phyloP scores from a whole-genome alignment of 371 early-diverging fungal species.

The Apophysomyces sp. region DNA sequence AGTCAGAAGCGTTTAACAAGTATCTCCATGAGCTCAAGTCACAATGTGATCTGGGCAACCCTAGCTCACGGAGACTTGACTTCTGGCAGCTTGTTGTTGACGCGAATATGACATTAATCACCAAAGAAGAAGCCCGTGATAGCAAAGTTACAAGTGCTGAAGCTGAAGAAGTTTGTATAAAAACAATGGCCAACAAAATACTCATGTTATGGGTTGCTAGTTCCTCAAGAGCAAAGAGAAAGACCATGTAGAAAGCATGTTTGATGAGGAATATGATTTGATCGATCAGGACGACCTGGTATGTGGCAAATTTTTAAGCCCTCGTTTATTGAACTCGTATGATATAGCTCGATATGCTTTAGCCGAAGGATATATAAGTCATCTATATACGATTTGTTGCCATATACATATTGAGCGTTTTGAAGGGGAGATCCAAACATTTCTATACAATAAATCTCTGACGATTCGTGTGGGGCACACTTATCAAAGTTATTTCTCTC shows the following conservation, averaged over 20 bases:
- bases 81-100: constrained; percentile 40
- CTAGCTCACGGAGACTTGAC: constrained; percentile 18
- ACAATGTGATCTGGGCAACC: constrained; percentile 17
- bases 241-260: background rate
- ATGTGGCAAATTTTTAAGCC: background rate
- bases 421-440: too few relatives aligned
- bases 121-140: constrained; percentile 36
- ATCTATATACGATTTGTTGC: too few relatives aligned
- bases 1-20: constrained; percentile 43
- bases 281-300: background rate
- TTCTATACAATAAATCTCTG: too few relatives aligned
- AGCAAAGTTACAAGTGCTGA: constrained; percentile 22
- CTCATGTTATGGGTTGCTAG: background rate
- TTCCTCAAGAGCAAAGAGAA: background rate
- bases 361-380: too few relatives aligned
- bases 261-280: background rate
- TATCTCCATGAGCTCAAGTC: constrained; percentile 28
- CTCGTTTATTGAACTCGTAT: too few relatives aligned
- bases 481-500: too few relatives aligned
- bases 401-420: too few relatives aligned
- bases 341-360: too few relatives aligned
- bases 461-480: too few relatives aligned
- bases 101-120: constrained; percentile 33
- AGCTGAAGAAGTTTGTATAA: constrained; percentile 26
- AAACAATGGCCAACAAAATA: background rate